Conservation (phyloP, 768 basidiomycete genomes). For the Tephrocybe sp. region DNA sequence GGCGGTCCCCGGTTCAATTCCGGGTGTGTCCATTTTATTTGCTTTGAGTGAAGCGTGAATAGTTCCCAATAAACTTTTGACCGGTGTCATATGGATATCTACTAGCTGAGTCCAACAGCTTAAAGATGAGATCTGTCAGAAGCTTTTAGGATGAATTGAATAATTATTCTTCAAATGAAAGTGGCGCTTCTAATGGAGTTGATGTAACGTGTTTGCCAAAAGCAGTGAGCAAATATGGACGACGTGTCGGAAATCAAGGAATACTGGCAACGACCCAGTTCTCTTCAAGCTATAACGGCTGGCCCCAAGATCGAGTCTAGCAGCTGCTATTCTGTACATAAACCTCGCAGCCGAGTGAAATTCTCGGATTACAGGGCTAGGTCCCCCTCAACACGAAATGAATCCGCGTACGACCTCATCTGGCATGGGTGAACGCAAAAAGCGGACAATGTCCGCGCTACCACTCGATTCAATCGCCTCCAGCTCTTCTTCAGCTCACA, state of each 20-base stretch:
- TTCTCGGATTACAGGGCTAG: background rate
- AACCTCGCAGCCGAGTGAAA: background rate
- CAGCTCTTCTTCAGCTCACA: slow-evolving; percentile 34
- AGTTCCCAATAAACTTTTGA: too few species aligned
- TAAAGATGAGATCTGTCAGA: too few species aligned
- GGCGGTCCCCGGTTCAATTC: slow-evolving; percentile 23
- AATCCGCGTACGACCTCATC: slow-evolving; percentile 28
- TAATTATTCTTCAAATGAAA: too few species aligned
- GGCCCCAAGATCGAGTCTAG: slow-evolving; percentile 1
- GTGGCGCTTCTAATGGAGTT: slow-evolving; percentile 7
- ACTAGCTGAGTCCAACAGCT: too few species aligned
- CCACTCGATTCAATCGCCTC: slow-evolving; percentile 36
- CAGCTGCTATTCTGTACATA: background rate
- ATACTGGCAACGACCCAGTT: background rate
- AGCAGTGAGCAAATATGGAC: slow-evolving; percentile 13
- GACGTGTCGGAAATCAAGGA: slow-evolving; percentile 18
- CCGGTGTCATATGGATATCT: too few species aligned
- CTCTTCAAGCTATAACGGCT: slow-evolving; percentile 6
- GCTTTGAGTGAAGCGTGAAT: too few species aligned
- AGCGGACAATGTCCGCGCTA: slow-evolving; percentile 34
- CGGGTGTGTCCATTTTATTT: slow-evolving; percentile 18
- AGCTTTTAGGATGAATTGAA: too few species aligned
- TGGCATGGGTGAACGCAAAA: slow-evolving; percentile 45
- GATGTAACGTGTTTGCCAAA: slow-evolving; percentile 12
- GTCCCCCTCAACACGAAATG: slow-evolving; percentile 8